Evolutionary conservation across 371 early-diverging fungal genomes (phyloP), one percentile per base, ranked within the genome.

Genomic region (Coemansia sp.): DNA sequence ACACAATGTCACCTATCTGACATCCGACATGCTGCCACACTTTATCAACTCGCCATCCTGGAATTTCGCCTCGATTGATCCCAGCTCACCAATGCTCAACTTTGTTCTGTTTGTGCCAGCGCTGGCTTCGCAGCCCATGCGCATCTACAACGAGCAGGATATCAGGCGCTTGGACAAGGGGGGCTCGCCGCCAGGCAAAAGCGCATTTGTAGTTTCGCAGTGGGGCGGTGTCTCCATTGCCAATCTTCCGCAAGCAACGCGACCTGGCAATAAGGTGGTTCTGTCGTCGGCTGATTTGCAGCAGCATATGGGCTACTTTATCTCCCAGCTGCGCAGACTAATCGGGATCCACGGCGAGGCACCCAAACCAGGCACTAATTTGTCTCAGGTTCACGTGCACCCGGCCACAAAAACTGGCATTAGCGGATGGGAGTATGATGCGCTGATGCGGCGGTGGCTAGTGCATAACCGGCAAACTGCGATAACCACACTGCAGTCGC

Each of bases 151-250:
- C 59, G 9, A 34, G 45, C 26, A 26, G 26, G 26, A 26, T 26
- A 26, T 26, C 26, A 26, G 26, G 1, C 26, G 26, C 26, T 26
- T 26, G 26, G 26, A 26, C 26, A 26, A 26, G 26, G 26, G 26
- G 26, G 26, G 26, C 26, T 26, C 26, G 26, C 26, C 26, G 26
- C 26, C 26, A 26, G 26, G 26, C 26, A 26, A 26, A 49, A 45
- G 45, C 16, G 89, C 92, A 0, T 97, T 96, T 62, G 60, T 93
- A 33, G 87, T 96, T 40, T 93, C 95, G 45, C 89, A 90, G 16
- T 97, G 95, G 95, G 98, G 98, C 12, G 97, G 96, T 16, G 81
- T 96, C 38, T 80, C 83, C 0, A 87, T 97, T 43, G 72, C 80
- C 12, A 95, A 95, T 42, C 47, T 70, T 6, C 62, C 76, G 79